Base-by-base conservation (phyloP, 2,329 filamentous ascomycete species). In the Xylaria sp. region DNA sequence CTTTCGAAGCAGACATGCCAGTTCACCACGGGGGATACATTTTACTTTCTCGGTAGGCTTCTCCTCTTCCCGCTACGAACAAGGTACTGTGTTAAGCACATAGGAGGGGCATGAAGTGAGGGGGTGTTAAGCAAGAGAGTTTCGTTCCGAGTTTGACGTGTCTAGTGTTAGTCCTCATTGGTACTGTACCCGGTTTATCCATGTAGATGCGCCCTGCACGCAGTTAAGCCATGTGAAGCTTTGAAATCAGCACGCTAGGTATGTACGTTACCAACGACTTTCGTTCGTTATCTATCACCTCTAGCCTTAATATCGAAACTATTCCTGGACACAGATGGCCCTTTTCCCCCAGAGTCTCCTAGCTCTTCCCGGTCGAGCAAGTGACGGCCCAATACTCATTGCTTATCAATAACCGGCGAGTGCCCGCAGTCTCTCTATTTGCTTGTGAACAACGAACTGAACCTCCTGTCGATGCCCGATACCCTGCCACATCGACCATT, bases 131-230 rank as follows among this genome's bases (percentile, higher is more conserved):
- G 59, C 13, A 69, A 71, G 51, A 71, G 61, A 73, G 71, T 73
- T 73, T 69, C 63, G 66, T 68, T 67, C 69, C 64, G 69, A 71
- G 69, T 68, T 63, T 71, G 66, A 67, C 64, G 65, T 69, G 64
- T 58, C 62, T 61, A 67, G 69, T 72, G 65, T 66, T 64, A 63
- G 52, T 50, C 60, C 61, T 44, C 20, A 72, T 70, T 68, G 62
- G 70, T 63, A 12, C 57, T 28, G 50, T 58, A 58, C 61, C 57
- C 58, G 65, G 57, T 63, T 69, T 62, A 73, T 69, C 73, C 73
- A 67, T 74, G 67, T 66, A 69, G 23, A 18, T 68, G 52, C 65
- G 31, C 65, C 55, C 69, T 65, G 69, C 72, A 69, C 64, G 59
- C 66, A 69, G 46, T 56, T 55, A 58, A 62, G 52, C 69, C 66